Conservation (phyloP, 1,284 basidiomycete species). For the Marasmius oreades region DNA sequence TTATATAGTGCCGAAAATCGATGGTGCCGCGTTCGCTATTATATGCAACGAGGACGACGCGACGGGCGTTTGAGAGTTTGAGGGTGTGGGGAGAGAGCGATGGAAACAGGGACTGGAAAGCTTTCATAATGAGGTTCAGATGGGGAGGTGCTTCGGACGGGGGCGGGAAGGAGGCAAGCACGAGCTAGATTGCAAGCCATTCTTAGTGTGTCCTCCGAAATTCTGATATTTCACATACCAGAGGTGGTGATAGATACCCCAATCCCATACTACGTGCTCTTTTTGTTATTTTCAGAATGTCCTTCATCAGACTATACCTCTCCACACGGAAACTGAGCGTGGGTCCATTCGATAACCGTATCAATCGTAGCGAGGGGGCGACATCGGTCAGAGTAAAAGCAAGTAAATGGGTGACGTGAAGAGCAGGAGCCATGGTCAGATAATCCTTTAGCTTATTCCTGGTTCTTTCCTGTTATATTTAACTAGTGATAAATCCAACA, state of each 20-base stretch:
- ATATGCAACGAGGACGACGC: slow-evolving; percentile 93
- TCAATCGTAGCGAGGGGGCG: slow-evolving; percentile 84
- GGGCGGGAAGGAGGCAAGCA: slow-evolving; percentile 72
- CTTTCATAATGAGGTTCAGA: slow-evolving; percentile 74
- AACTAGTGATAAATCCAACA: background rate
- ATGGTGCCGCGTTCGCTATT: slow-evolving; percentile 84
- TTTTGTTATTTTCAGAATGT: slow-evolving; percentile 68
- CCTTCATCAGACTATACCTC: slow-evolving; percentile 88
- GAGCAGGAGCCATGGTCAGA: slow-evolving; percentile 86
- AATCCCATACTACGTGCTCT: slow-evolving; percentile 74
- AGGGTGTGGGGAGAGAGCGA: slow-evolving; percentile 79
- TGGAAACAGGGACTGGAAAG: slow-evolving; percentile 87
- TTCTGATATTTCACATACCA: slow-evolving; percentile 51
- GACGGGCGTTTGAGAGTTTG: slow-evolving; percentile 79
- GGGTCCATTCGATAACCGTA: slow-evolving; percentile 89
- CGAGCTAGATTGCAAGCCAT: slow-evolving; percentile 44
- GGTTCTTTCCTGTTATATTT: slow-evolving; percentile 72
- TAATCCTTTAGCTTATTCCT: slow-evolving; percentile 96
- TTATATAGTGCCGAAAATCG: slow-evolving; percentile 93
- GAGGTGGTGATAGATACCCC: slow-evolving; percentile 83
- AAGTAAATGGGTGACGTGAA: slow-evolving; percentile 91
- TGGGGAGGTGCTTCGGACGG: slow-evolving; percentile 70
- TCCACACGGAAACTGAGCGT: slow-evolving; percentile 93
- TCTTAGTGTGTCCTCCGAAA: background rate
- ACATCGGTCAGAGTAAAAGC: slow-evolving; percentile 87